Percentiles rank a stretch among this genome's conserved stretches.
These are phyloP conservation scores for Pleurotus salmoneostramineus DNA, from an alignment of 768 basidiomycete genomes.

Conservation along the genomic window DNA sequence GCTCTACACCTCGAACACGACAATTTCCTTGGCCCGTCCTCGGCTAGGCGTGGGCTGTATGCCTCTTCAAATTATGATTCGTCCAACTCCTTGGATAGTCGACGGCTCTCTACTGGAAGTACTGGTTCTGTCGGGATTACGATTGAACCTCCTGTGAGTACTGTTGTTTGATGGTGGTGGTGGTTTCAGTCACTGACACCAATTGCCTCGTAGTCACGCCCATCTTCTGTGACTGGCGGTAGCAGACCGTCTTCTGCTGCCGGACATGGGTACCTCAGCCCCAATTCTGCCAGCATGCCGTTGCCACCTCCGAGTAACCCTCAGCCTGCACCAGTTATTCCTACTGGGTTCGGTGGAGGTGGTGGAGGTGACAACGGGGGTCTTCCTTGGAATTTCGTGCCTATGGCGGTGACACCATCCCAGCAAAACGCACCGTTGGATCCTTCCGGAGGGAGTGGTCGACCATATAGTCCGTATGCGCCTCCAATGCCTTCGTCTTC, in stretches of 20 bases:
- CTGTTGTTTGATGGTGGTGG: neutral
- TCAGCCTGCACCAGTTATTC: conserved; percentile 3
- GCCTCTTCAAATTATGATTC: neutral
- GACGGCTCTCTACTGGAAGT: neutral
- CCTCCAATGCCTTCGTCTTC: neutral
- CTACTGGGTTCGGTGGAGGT: neutral
- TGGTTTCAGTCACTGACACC: neutral
- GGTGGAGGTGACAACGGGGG: neutral
- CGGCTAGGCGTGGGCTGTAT: conserved; percentile 1
- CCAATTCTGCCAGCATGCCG: neutral
- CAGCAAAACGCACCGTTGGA: neutral
- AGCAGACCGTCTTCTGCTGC: conserved; percentile 1
- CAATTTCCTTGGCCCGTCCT: conserved; percentile 4
- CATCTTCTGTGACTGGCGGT: neutral
- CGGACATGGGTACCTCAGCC: conserved; percentile 1
- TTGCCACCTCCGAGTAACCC: neutral
- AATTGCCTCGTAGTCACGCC: neutral
- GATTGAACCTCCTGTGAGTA: conserved; percentile 1
- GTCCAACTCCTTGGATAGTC: neutral
- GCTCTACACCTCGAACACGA: conserved; percentile 2
- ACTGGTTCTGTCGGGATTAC: conserved; percentile 4
- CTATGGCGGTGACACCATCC: neutral
- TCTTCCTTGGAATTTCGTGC: conserved; percentile 1
- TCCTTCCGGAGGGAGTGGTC: neutral
- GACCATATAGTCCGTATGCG: neutral